Base-by-base conservation (phyloP, 2,329 filamentous ascomycete species). In the Phymatotrichopsis omnivora region DNA sequence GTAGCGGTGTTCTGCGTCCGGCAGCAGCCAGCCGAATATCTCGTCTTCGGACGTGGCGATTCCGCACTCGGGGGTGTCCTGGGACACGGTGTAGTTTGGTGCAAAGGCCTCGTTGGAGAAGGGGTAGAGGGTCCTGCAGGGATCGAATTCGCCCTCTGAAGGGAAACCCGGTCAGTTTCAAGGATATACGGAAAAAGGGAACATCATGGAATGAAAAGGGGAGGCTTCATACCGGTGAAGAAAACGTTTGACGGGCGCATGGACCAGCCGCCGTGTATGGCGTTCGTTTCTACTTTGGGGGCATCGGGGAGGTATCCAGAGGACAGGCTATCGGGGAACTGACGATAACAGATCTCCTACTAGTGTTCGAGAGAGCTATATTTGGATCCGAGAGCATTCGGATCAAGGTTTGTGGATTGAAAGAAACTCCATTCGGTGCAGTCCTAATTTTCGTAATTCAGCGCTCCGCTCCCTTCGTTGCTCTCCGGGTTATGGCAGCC, bases 401-500 rank as follows among this genome's bases (percentile, higher is more conserved):
- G 56, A 14, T 68, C 68, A 1, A 66, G 56, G 52, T 73, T 73
- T 23, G 67, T 66, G 38, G 62, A 62, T 57, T 70, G 67, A 56
- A 66, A 69, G 58, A 63, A 73, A 8, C 70, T 70, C 65, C 66
- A 72, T 55, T 74, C 63, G 1, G 66, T 69, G 58, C 71, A 74
- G 56, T 67, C 69, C 54, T 74, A 49, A n/a, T 8, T 36, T n/a
- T n/a, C n/a, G 16, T 27, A 22, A 17, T 60, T 53, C 1, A 55
- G 53, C 1, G 61, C 60, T 4, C n/a, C n/a, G n/a, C n/a, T n/a
- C n/a, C n/a, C n/a, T n/a, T n/a, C n/a, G n/a, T 61, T 61, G 57
- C 67, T 71, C 24, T 67, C 63, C 4, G 65, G 67, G 11, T 61
- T 44, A 3, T 27, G 7, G 11, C 40, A 29, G 3, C 33, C 32